These are phyloP conservation scores for Pichia insulana DNA, from an alignment of 805 yeast species.

Conservation along the genomic window DNA sequence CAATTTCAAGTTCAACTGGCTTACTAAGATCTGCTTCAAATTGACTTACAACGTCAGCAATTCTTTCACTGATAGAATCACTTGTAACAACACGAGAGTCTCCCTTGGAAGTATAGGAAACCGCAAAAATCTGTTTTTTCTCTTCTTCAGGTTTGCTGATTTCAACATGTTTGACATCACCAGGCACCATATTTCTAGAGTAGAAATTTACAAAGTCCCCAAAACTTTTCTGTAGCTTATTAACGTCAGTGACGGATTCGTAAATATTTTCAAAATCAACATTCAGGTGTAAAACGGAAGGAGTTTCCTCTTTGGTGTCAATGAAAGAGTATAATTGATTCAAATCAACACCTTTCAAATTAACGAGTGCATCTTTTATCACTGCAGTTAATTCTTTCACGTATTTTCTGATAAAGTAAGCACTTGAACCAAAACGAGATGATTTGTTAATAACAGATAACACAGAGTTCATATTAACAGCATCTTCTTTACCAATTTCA, in stretches of 20 bases:
- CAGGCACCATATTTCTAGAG: neutral
- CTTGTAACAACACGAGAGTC: constrained; percentile 8
- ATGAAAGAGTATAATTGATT: constrained; percentile 32
- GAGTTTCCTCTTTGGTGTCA: constrained; percentile 4
- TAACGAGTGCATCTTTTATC: constrained; percentile 35
- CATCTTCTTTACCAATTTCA: constrained; percentile 26
- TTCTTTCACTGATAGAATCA: constrained; percentile 13
- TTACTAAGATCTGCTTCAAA: constrained; percentile 12
- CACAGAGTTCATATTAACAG: constrained; percentile 52
- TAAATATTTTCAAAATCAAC: constrained; percentile 11
- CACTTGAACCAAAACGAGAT: constrained; percentile 35
- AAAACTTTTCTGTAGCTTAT: constrained; percentile 18
- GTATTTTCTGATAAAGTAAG: constrained; percentile 38
- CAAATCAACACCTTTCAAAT: constrained; percentile 15
- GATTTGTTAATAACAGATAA: constrained; percentile 38
- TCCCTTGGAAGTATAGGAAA: constrained; percentile 17
- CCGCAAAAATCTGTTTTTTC: constrained; percentile 13
- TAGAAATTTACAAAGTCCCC: constrained; percentile 10
- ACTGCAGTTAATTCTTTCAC: constrained; percentile 52
- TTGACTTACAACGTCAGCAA: constrained; percentile 12
- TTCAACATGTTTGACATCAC: neutral
- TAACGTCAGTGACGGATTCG: constrained; percentile 19
- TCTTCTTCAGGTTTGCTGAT: constrained; percentile 1
- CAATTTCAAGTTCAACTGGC: constrained; percentile 12
- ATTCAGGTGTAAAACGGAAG: constrained; percentile 19